A percentile compares a stretch with the other conserved stretches of the same genome.
phyloP scores from a whole-genome alignment of 352 stramenopile genomes.

The Pythium brassicae region DNA sequence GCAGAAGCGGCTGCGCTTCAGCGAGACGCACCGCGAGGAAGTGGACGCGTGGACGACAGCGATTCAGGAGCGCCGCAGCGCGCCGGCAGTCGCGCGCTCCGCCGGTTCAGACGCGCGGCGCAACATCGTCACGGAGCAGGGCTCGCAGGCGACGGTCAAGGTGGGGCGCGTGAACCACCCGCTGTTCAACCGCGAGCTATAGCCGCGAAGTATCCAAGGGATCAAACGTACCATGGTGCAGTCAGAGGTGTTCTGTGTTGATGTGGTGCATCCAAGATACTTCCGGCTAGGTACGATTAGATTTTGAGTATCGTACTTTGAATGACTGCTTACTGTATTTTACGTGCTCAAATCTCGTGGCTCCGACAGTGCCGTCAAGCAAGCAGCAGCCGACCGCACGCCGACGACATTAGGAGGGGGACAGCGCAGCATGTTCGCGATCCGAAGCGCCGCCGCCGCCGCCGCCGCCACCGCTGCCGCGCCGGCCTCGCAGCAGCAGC shows the following conservation, averaged over 20 bases:
- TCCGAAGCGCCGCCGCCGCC: slow-evolving; percentile 29
- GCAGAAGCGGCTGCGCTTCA: slow-evolving; percentile 49
- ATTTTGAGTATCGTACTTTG: no score
- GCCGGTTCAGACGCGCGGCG: slow-evolving; percentile 55
- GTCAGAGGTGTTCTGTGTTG: no score
- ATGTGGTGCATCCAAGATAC: no score
- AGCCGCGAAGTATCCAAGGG: no score
- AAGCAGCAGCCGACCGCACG: no score
- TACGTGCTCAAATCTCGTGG: no score
- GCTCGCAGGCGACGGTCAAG: slow-evolving; percentile 50
- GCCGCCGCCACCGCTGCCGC: neutral
- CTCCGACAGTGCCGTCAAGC: no score
- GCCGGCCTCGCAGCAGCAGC: slow-evolving; percentile 6
- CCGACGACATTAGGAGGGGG: no score
- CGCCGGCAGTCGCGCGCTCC: slow-evolving; percentile 25
- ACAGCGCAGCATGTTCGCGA: slow-evolving; percentile 35
- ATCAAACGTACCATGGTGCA: no score
- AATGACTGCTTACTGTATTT: no score
- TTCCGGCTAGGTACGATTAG: no score
- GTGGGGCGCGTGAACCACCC: slow-evolving; percentile 67
- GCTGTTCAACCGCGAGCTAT: slow-evolving; percentile 64
- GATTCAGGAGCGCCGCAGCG: slow-evolving; percentile 46
- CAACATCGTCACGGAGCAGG: slow-evolving; percentile 44
- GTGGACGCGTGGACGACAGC: slow-evolving; percentile 66
- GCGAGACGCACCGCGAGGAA: slow-evolving; percentile 33